A percentile compares a stretch with the other conserved stretches of the same genome.
These are phyloP conservation scores for Fusarium solani-melongenae DNA, from an alignment of 2,329 filamentous ascomycete species.

Conservation along the genomic window DNA sequence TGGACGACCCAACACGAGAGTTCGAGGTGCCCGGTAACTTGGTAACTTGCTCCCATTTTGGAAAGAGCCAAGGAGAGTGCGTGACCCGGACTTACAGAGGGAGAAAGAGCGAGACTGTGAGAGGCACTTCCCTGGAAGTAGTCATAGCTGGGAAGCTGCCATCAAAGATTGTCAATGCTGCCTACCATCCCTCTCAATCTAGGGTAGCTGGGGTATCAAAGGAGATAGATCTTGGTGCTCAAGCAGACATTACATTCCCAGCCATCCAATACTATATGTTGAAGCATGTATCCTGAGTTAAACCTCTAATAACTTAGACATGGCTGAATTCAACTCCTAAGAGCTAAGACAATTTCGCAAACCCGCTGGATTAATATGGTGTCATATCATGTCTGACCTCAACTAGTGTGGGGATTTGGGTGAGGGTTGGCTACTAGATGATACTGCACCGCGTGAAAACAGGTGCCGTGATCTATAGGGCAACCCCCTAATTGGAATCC, in stretches of 20 bases:
- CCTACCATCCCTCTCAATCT: neutral
- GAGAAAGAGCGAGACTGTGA: neutral
- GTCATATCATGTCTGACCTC: neutral
- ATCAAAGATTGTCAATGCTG: neutral
- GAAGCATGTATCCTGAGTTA: neutral
- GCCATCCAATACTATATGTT: neutral
- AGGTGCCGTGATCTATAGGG: neutral
- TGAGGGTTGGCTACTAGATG: neutral
- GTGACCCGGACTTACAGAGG: neutral
- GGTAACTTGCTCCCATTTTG: neutral
- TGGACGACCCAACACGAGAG: neutral
- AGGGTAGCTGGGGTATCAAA: neutral
- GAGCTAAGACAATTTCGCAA: neutral
- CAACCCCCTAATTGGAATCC: neutral
- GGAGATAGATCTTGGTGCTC: neutral
- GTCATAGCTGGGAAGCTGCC: neutral
- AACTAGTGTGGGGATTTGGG: neutral
- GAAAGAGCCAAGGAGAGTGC: neutral
- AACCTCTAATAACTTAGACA: neutral
- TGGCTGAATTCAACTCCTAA: too few species aligned
- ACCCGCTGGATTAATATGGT: neutral
- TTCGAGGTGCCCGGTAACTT: neutral
- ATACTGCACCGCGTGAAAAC: neutral
- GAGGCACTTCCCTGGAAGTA: neutral
- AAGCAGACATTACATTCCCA: neutral